A percentile compares a stretch with the other conserved stretches of the same genome.
Conservation (phyloP, 306 rosid genomes). For the Coriaria nepalensis region DNA sequence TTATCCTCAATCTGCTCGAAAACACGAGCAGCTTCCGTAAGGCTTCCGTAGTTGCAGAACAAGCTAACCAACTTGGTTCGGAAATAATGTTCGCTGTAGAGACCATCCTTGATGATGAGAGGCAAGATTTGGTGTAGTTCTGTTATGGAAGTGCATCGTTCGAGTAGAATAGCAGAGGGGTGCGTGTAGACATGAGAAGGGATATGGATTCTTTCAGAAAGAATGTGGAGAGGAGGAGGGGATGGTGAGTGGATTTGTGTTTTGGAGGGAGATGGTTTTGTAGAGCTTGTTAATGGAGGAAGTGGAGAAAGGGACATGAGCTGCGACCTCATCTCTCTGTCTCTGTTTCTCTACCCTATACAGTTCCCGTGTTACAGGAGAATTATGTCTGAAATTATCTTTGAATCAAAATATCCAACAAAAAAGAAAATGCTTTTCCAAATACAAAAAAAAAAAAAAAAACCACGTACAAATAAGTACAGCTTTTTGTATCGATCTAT, state of each 20-base stretch:
- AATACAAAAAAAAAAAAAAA: too few species aligned
- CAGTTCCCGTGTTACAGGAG: too few species aligned
- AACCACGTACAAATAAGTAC: too few species aligned
- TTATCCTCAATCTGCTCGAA: conserved; percentile 48
- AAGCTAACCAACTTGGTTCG: conserved; percentile 78
- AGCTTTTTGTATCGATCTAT: too few species aligned
- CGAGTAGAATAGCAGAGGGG: conserved; percentile 71
- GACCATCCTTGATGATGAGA: conserved; percentile 52
- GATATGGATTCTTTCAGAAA: conserved; percentile 49
- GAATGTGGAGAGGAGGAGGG: conserved; percentile 18
- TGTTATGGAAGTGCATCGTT: conserved; percentile 54
- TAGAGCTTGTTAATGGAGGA: conserved; percentile 10
- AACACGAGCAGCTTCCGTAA: conserved; percentile 52
- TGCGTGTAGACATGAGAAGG: conserved; percentile 70
- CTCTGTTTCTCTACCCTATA: not conserved
- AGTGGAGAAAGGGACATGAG: conserved; percentile 13
- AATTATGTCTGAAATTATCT: too few species aligned
- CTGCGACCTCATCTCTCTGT: conserved; percentile 34
- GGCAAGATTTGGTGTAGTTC: conserved; percentile 74
- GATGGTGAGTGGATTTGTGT: not conserved
- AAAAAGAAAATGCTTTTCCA: too few species aligned
- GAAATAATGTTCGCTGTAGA: conserved; percentile 52
- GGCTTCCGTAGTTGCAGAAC: conserved; percentile 57
- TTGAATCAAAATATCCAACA: too few species aligned
- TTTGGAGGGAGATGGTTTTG: conserved; percentile 4